Evolutionary conservation across 257 asterid species (phyloP).

Genomic region (Ballota nigra): DNA sequence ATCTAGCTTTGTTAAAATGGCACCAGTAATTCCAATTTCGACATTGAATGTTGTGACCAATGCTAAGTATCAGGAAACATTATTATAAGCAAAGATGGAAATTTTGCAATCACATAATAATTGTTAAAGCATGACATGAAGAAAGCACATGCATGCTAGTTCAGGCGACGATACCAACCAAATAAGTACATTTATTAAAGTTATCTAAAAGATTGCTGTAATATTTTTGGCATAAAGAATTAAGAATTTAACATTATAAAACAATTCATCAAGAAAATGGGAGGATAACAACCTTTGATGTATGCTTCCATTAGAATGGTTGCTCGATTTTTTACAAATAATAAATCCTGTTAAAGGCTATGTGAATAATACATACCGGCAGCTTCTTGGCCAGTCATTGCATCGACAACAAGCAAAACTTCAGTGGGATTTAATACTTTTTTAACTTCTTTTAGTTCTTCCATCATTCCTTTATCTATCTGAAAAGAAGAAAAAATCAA

Average conservation of each 20-base stretch:
- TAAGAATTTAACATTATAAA: neutral
- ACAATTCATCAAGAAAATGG: neutral
- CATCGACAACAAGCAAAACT: slow-evolving; percentile 96
- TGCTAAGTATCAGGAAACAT: slow-evolving; percentile 42
- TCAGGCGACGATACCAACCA: neutral
- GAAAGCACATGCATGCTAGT: neutral
- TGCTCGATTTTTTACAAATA: slow-evolving; percentile 21
- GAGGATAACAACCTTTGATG: neutral
- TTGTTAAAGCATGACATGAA: slow-evolving; percentile 10
- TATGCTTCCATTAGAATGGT: slow-evolving; percentile 12
- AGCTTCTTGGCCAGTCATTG: slow-evolving; percentile 99
- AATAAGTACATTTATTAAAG: neutral
- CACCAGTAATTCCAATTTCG: slow-evolving; percentile 98
- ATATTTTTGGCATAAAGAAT: slow-evolving; percentile 13
- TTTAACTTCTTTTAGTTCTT: slow-evolving; percentile 90
- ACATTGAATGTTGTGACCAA: slow-evolving; percentile 93
- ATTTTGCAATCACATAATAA: slow-evolving; percentile 8
- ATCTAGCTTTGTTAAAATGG: slow-evolving; percentile 92
- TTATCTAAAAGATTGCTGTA: slow-evolving; percentile 2
- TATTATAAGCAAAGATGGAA: slow-evolving; percentile 24
- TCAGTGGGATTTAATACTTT: slow-evolving; percentile 80
- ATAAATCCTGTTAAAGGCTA: slow-evolving; percentile 13
- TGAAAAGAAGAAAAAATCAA: slow-evolving; percentile 30
- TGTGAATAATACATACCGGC: slow-evolving; percentile 55
- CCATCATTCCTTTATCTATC: slow-evolving; percentile 97